Evolutionary conservation across 129 eudicot species (phyloP).

Genomic region (Sambucus nigra): DNA sequence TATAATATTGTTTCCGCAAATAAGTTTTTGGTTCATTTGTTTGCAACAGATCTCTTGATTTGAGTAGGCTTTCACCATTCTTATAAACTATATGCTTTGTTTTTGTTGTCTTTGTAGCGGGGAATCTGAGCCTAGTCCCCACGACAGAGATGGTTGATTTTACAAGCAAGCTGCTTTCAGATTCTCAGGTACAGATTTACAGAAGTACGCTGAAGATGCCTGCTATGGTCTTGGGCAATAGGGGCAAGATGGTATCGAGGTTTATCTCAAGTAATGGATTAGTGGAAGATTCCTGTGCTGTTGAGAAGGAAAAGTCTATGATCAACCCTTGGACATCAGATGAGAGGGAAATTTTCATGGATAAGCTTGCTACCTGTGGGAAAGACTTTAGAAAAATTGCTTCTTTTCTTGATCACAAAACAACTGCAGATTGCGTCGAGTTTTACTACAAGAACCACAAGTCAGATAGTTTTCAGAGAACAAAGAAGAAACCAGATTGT

Average conservation of each 20-base stretch:
- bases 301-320: constrained; percentile 59
- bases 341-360: constrained; percentile 58
- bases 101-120: constrained; percentile 60
- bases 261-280: constrained; percentile 64
- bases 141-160: constrained; percentile 42
- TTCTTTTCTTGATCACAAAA: constrained; percentile 61
- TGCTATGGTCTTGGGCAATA: constrained; percentile 53
- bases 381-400: constrained; percentile 80
- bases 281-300: constrained; percentile 65
- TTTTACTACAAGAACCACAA: constrained; percentile 93
- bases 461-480: constrained; percentile 50
- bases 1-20: too few species aligned
- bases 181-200: constrained; percentile 33
- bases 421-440: constrained; percentile 79
- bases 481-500: constrained; percentile 40
- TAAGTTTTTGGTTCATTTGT: too few species aligned
- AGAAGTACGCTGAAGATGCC: constrained; percentile 69
- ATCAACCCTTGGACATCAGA: constrained; percentile 63
- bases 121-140: constrained; percentile 42
- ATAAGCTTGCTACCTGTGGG: constrained; percentile 48
- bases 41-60: too few species aligned
- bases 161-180: constrained; percentile 49
- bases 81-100: too few species aligned
- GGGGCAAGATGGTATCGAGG: constrained; percentile 38
- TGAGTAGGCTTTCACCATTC: too few species aligned